Evolutionary conservation across 2,329 filamentous ascomycete genomes (phyloP).

Genomic region (Lasiodiplodia sp.): DNA sequence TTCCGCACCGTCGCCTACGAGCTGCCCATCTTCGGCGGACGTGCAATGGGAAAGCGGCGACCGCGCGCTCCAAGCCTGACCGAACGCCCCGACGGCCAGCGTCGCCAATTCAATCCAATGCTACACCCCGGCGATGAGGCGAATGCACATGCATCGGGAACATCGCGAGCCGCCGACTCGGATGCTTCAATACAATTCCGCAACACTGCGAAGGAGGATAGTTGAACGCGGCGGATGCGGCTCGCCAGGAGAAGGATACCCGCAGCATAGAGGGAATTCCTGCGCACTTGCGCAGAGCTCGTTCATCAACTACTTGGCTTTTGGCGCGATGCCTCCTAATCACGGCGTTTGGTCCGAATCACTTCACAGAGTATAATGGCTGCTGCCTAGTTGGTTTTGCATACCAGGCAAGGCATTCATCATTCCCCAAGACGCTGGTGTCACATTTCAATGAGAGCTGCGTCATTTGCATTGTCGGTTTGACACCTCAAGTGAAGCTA

Average conservation of each 20-base stretch:
- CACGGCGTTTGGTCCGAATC: background rate
- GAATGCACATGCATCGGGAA: slow-evolving; percentile 5
- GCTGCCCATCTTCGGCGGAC: slow-evolving; percentile 66
- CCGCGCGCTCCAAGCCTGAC: slow-evolving; percentile 69
- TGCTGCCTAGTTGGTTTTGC: background rate
- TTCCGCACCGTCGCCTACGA: slow-evolving; percentile 66
- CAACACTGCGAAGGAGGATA: slow-evolving; percentile 3
- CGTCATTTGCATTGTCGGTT: background rate
- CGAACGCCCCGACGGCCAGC: slow-evolving; percentile 62
- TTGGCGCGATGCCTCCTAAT: background rate
- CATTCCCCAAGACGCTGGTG: background rate
- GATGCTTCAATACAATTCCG: slow-evolving; percentile 3
- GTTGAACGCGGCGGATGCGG: background rate
- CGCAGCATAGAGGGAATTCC: background rate
- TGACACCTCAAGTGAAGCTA: background rate
- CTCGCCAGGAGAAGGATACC: background rate
- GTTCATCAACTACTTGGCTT: background rate
- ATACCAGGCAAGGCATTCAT: background rate
- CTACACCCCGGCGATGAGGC: slow-evolving; percentile 1
- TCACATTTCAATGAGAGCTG: background rate
- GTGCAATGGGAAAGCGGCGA: slow-evolving; percentile 65
- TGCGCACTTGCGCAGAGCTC: slow-evolving; percentile 17
- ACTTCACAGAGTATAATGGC: slow-evolving; percentile 4
- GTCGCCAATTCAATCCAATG: slow-evolving; percentile 50
- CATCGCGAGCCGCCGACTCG: background rate